Conservation (phyloP, 768 basidiomycete species). For the Serendipita sp. region DNA sequence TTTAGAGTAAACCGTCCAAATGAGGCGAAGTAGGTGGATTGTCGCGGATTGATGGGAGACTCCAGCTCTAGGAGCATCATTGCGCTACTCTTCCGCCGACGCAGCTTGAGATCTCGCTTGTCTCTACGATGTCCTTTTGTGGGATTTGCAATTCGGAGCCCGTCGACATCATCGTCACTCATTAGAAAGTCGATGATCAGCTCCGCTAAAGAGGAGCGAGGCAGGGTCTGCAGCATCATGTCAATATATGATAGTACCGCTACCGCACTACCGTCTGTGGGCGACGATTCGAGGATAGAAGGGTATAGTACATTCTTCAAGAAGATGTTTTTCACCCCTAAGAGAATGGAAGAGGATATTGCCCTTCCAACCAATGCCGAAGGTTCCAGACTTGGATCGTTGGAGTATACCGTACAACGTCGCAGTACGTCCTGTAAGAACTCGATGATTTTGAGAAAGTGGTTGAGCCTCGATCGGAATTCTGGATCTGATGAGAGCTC, state of each 20-base stretch:
- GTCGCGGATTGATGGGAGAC: conserved; percentile 45
- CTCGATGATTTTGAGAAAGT: conserved; percentile 78
- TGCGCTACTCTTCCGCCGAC: conserved; percentile 67
- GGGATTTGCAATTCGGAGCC: conserved; percentile 28
- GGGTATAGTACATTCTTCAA: conserved; percentile 88
- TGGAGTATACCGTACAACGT: conserved; percentile 35
- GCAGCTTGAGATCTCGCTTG: conserved; percentile 27
- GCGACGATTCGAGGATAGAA: conserved; percentile 83
- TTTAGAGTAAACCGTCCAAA: conserved; percentile 82
- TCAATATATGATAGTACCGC: conserved; percentile 94
- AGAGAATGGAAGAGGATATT: conserved; percentile 68
- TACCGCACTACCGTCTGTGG: conserved; percentile 83
- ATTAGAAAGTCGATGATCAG: conserved; percentile 64
- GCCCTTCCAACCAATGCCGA: conserved; percentile 58
- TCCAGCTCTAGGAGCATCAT: conserved; percentile 83
- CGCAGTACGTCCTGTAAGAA: conserved; percentile 80
- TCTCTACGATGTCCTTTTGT: neutral
- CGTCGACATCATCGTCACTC: conserved; percentile 68
- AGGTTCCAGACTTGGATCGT: conserved; percentile 29
- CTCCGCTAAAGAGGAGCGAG: conserved; percentile 48
- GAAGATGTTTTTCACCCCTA: conserved; percentile 71
- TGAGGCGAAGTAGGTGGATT: conserved; percentile 70
- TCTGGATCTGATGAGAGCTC: conserved; percentile 61
- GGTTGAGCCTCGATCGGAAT: conserved; percentile 65
- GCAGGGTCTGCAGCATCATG: conserved; percentile 62